Evolutionary conservation across 768 basidiomycete genomes (phyloP).

Genomic region (Tylopilus felleus): DNA sequence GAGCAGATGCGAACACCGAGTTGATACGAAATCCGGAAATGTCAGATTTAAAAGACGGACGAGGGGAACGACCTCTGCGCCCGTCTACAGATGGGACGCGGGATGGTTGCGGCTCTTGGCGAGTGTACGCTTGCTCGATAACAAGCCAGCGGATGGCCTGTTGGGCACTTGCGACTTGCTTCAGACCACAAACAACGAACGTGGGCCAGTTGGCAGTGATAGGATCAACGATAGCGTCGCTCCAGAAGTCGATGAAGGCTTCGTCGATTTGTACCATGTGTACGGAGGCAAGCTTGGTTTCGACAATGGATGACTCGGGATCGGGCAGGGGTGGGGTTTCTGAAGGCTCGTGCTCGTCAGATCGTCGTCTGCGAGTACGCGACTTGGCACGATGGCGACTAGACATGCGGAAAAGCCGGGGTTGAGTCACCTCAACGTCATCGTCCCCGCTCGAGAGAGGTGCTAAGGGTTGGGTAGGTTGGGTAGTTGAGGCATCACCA

Average conservation of each 20-base stretch:
- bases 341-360: conserved; percentile 16
- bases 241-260: conserved; percentile 82
- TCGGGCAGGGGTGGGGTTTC: conserved; percentile 16
- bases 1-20: conserved; percentile 47
- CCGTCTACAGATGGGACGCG: conserved; percentile 28
- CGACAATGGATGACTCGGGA: conserved; percentile 17
- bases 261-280: conserved; percentile 63
- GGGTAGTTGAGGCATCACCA: conserved; percentile 35
- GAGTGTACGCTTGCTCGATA: conserved; percentile 58
- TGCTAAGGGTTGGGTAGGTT: conserved; percentile 41
- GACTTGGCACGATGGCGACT: conserved; percentile 34
- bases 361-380: conserved; percentile 21
- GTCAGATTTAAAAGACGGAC: conserved; percentile 44
- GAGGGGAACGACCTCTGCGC: conserved; percentile 36
- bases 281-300: conserved; percentile 39
- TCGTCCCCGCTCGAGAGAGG: conserved; percentile 61
- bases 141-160: conserved; percentile 57
- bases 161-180: conserved; percentile 28
- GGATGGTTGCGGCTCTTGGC: conserved; percentile 33
- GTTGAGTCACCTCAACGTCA: conserved; percentile 55
- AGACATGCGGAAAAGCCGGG: conserved; percentile 33
- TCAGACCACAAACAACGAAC: conserved; percentile 70
- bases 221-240: conserved; percentile 68
- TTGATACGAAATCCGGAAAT: conserved; percentile 34
- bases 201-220: conserved; percentile 62